Conservation (phyloP, 768 basidiomycete genomes). For the Tricholoma matsutake region DNA sequence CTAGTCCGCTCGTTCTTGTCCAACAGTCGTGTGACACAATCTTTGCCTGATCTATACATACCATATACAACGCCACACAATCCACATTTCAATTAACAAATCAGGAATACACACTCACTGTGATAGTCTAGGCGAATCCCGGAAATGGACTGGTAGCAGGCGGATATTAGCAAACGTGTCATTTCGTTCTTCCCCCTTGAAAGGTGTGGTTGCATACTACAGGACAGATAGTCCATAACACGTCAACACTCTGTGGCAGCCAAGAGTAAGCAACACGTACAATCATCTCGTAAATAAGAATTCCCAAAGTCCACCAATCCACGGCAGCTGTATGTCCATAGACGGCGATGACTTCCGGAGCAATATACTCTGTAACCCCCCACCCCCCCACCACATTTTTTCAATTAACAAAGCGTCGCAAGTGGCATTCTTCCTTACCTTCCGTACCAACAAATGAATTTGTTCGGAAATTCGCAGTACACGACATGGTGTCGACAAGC, state of each 20-base stretch:
- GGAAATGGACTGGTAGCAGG: conserved; percentile 80
- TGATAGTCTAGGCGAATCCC: conserved; percentile 77
- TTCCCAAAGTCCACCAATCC: conserved; percentile 99
- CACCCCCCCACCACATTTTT: conserved; percentile 21
- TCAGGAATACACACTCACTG: conserved; percentile 43
- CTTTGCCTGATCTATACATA: conserved; percentile 72
- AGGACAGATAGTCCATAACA: conserved; percentile 27
- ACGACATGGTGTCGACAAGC: conserved; percentile 94
- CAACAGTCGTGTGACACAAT: conserved; percentile 79
- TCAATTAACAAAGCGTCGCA: conserved; percentile 16
- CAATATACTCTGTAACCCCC: conserved; percentile 94
- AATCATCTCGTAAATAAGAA: conserved; percentile 99
- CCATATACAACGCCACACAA: conserved; percentile 1
- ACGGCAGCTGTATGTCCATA: conserved; percentile 97
- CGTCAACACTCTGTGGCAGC: conserved; percentile 30
- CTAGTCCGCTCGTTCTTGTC: conserved; percentile 90
- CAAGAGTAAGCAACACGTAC: conserved; percentile 53
- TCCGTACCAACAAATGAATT: conserved; percentile 99
- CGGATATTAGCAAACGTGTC: conserved; percentile 98
- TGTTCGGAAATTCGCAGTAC: conserved; percentile 96
- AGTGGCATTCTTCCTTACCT: conserved; percentile 49
- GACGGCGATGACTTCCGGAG: conserved; percentile 96
- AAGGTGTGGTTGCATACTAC: conserved; percentile 97
- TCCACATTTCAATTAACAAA: conserved; percentile 21
- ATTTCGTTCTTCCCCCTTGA: conserved; percentile 93